These are phyloP conservation scores for Aspergillus homomorphus DNA, from an alignment of 495 filamentous ascomycete species.

Conservation along the genomic window DNA sequence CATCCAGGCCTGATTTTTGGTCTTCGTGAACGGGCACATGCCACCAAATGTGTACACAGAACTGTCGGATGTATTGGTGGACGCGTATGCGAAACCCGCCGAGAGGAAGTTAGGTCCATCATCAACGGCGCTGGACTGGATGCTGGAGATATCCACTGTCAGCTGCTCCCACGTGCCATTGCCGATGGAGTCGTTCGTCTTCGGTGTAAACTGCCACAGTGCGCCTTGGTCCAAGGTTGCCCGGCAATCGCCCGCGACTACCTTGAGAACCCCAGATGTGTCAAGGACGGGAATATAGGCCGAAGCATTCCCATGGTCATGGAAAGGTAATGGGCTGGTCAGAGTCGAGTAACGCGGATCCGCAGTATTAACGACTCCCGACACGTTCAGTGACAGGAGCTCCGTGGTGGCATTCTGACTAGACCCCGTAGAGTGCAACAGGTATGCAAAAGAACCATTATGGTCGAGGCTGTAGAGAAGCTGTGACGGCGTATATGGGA, in stretches of 20 bases:
- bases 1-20: slow-evolving; percentile 50
- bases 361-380: slow-evolving; percentile 48
- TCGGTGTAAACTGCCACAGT: slow-evolving; percentile 55
- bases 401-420: slow-evolving; percentile 33
- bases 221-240: slow-evolving; percentile 35
- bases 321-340: slow-evolving; percentile 63
- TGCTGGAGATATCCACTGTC: slow-evolving; percentile 24
- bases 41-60: slow-evolving; percentile 78
- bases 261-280: slow-evolving; percentile 60
- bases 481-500: slow-evolving; percentile 74
- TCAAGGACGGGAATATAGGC: slow-evolving; percentile 65
- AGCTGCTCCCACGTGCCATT: slow-evolving; percentile 56
- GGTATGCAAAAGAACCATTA: slow-evolving; percentile 52
- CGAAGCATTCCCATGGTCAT: slow-evolving; percentile 35
- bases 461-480: slow-evolving; percentile 56
- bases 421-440: slow-evolving; percentile 53
- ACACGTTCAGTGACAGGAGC: slow-evolving; percentile 65
- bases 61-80: slow-evolving; percentile 45
- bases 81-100: slow-evolving; percentile 63
- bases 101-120: slow-evolving; percentile 66
- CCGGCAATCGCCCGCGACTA: slow-evolving; percentile 68
- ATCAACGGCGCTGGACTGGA: slow-evolving; percentile 24
- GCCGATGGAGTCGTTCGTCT: slow-evolving; percentile 33
- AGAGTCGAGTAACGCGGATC: slow-evolving; percentile 55
- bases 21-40: slow-evolving; percentile 68